Percentiles rank a stretch among this genome's conserved stretches.
These are phyloP conservation scores for Aspergillus cejpii DNA, from an alignment of 2,329 filamentous ascomycete genomes.

Conservation along the genomic window DNA sequence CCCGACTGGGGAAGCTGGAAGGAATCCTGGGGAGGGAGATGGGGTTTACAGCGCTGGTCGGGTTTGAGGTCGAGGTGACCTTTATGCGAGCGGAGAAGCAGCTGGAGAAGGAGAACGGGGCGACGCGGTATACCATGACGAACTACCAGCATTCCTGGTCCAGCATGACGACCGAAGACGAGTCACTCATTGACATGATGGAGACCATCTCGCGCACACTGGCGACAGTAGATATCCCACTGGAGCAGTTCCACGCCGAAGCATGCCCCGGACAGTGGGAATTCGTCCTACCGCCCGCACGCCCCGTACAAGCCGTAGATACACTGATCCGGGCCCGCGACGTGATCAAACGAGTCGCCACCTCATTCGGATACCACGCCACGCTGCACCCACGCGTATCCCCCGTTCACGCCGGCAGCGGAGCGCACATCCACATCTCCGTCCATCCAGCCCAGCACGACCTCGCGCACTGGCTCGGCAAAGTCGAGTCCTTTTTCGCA, in stretches of 20 bases:
- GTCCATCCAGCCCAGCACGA: constrained; percentile 7
- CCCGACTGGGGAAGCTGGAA: constrained; percentile 1
- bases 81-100: constrained; percentile 49
- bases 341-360: constrained; percentile 15
- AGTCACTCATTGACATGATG: constrained; percentile 39
- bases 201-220: constrained; percentile 17
- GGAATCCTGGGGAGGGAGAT: neutral
- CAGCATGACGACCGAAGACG: constrained; percentile 52
- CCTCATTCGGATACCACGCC: constrained; percentile 14
- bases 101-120: constrained; percentile 34
- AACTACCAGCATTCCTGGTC: constrained; percentile 55
- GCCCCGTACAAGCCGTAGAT: constrained; percentile 20
- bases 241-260: constrained; percentile 25
- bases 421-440: constrained; percentile 24
- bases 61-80: constrained; percentile 71
- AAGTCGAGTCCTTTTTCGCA: constrained; percentile 18
- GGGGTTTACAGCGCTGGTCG: constrained; percentile 42
- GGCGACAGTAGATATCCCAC: constrained; percentile 13
- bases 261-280: constrained; percentile 23
- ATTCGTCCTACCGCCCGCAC: constrained; percentile 19
- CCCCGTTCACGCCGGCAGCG: constrained; percentile 12
- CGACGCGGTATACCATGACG: constrained; percentile 44
- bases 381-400: constrained; percentile 19
- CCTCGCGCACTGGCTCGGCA: neutral
- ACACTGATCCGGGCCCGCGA: constrained; percentile 19